These are phyloP conservation scores for Neurospora sp. DNA, from an alignment of 495 filamentous ascomycete species.

Conservation along the genomic window DNA sequence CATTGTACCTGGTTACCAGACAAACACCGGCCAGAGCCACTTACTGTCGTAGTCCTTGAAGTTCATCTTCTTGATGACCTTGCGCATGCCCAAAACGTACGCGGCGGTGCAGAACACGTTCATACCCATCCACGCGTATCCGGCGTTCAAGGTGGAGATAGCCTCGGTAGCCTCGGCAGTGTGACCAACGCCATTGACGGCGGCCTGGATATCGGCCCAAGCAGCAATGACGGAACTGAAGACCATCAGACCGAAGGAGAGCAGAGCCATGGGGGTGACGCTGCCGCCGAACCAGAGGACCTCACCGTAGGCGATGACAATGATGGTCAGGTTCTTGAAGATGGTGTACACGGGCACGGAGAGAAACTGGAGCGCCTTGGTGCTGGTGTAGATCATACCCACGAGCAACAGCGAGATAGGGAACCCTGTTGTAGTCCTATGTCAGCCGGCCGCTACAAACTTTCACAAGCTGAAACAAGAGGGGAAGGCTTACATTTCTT, in stretches of 20 bases:
- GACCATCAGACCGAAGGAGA: conserved; percentile 98
- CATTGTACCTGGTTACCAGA: background rate
- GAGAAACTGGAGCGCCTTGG: conserved; percentile 92
- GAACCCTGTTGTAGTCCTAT: conserved; percentile 56
- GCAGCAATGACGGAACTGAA: conserved; percentile 89
- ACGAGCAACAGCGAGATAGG: conserved; percentile 94
- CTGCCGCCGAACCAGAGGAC: conserved; percentile 98
- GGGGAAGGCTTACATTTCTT: conserved; percentile 58
- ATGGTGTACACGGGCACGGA: conserved; percentile 99
- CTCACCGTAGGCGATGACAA: conserved; percentile 96
- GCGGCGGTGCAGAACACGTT: conserved; percentile 94
- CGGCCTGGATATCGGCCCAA: conserved; percentile 95
- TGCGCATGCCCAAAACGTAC: conserved; percentile 89
- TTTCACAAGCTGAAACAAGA: background rate
- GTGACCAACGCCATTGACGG: conserved; percentile 51
- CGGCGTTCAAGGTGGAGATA: conserved; percentile 85
- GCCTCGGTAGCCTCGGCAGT: conserved; percentile 54
- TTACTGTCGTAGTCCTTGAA: conserved; percentile 99
- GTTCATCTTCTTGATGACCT: conserved; percentile 98
- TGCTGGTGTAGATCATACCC: conserved; percentile 98
- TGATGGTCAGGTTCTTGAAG: conserved; percentile 99
- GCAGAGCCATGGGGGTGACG: conserved; percentile 75
- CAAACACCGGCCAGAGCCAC: conserved; percentile 23
- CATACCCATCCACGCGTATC: conserved; percentile 96
- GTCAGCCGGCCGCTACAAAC: conserved; percentile 14